These are phyloP conservation scores for Botrytis deweyae DNA, from an alignment of 2,329 filamentous ascomycete species.

Conservation along the genomic window DNA sequence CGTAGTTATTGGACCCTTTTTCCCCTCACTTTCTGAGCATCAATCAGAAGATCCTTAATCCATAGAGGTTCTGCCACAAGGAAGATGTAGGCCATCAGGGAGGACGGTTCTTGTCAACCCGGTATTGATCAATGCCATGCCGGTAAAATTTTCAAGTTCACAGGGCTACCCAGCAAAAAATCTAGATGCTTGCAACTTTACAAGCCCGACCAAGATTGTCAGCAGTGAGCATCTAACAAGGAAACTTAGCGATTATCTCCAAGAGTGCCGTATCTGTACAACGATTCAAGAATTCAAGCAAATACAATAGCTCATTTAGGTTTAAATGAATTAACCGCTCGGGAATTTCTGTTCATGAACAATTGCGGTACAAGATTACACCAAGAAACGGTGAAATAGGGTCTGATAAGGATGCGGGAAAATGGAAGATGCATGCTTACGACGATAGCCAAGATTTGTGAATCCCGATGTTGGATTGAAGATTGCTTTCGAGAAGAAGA, in stretches of 20 bases:
- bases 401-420: not conserved
- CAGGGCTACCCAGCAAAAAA: conserved; percentile 5
- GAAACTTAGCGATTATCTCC: not conserved
- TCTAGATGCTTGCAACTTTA: not conserved
- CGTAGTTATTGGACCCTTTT: not conserved
- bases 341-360: conserved; percentile 2
- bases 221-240: not conserved
- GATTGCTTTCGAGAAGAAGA: conserved; percentile 1
- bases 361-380: not conserved
- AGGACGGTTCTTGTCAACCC: not conserved
- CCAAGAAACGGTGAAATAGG: not conserved
- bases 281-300: not conserved
- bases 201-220: conserved; percentile 1
- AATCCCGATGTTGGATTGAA: not conserved
- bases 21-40: not conserved
- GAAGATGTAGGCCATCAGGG: not conserved
- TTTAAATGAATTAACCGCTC: conserved; percentile 16
- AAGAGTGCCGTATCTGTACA: not conserved
- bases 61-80: not conserved
- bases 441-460: not conserved
- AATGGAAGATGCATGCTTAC: not conserved
- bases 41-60: not conserved
- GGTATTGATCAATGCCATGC: conserved; percentile 9
- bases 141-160: not conserved
- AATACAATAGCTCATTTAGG: not conserved